A percentile compares a stretch with the other conserved stretches of the same genome.
Evolutionary conservation across 352 stramenopile species (phyloP).

Genomic region (Blastocystis sp.): DNA sequence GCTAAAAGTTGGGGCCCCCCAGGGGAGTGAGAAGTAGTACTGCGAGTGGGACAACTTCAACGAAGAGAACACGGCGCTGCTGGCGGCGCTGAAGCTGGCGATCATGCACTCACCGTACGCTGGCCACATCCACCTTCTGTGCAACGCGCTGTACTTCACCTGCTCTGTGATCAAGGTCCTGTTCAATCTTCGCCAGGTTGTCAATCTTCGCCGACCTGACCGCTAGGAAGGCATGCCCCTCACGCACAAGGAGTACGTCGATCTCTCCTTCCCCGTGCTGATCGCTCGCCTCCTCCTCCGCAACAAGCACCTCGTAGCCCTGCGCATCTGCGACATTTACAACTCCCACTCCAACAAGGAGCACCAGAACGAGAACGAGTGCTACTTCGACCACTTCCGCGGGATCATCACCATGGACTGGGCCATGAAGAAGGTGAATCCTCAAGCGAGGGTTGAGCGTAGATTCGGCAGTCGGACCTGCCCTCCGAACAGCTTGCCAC

Average conservation of each 20-base stretch:
- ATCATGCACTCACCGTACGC: background rate
- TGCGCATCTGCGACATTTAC: conserved; percentile 52
- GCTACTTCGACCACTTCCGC: conserved; percentile 50
- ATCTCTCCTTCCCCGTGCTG: conserved; percentile 28
- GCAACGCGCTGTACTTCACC: conserved; percentile 60
- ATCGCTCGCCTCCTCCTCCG: conserved; percentile 28
- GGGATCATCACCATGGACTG: conserved; percentile 61
- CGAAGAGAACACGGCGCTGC: conserved; percentile 1
- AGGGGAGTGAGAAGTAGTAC: background rate
- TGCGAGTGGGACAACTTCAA: conserved; percentile 68
- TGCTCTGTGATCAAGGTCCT: conserved; percentile 62
- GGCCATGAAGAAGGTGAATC: conserved; percentile 22
- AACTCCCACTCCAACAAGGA: conserved; percentile 43
- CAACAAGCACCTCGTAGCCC: conserved; percentile 51
- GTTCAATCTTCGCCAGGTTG: conserved; percentile 41
- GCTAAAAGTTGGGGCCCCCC: background rate
- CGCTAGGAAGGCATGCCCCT: conserved; percentile 55
- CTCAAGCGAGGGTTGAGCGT: background rate
- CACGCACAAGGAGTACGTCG: background rate
- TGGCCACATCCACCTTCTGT: conserved; percentile 9
- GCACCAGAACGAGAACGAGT: conserved; percentile 33
- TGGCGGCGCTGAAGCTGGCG: conserved; percentile 34
- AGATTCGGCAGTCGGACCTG: conserved; percentile 44
- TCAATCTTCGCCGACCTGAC: background rate
- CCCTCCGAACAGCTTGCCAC: conserved; percentile 36